Percentiles rank a stretch among this genome's conserved stretches.
These are phyloP conservation scores for Xylaria intraflava DNA, from an alignment of 495 filamentous ascomycete genomes.

Conservation along the genomic window DNA sequence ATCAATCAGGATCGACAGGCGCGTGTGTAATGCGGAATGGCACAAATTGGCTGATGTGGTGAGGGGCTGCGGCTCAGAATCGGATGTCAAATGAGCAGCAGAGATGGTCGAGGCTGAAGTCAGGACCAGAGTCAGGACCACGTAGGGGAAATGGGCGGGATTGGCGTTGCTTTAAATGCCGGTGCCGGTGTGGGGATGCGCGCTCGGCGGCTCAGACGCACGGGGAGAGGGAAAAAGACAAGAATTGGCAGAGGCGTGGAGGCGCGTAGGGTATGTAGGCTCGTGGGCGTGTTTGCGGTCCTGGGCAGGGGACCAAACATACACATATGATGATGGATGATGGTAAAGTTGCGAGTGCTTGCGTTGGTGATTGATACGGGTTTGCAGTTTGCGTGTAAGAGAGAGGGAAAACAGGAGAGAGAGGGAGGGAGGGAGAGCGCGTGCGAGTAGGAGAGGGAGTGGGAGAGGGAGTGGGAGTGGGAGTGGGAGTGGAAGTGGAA, in stretches of 20 bases:
- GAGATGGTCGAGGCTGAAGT: constrained; percentile 2
- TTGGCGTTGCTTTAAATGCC: constrained; percentile 2
- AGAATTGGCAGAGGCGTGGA: background rate
- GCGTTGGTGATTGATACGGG: no score
- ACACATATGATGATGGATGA: background rate
- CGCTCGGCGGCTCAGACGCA: background rate
- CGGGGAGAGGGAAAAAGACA: background rate
- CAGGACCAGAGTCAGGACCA: background rate
- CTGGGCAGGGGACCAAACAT: background rate
- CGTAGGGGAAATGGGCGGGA: background rate
- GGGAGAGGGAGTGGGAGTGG: background rate
- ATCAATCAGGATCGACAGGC: background rate
- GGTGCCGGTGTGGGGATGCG: constrained; percentile 2
- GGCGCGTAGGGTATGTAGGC: no score
- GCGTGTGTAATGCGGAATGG: background rate
- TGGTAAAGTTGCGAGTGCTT: background rate
- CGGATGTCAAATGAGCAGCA: background rate
- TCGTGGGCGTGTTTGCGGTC: background rate
- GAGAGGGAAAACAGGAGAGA: no score
- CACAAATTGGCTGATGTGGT: background rate
- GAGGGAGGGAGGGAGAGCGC: background rate
- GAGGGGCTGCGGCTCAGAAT: background rate
- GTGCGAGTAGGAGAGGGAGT: background rate
- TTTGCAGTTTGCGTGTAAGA: no score
- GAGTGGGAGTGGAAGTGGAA: background rate